Conservation (phyloP, 2,329 filamentous ascomycete genomes). For the Colletotrichum sp. region DNA sequence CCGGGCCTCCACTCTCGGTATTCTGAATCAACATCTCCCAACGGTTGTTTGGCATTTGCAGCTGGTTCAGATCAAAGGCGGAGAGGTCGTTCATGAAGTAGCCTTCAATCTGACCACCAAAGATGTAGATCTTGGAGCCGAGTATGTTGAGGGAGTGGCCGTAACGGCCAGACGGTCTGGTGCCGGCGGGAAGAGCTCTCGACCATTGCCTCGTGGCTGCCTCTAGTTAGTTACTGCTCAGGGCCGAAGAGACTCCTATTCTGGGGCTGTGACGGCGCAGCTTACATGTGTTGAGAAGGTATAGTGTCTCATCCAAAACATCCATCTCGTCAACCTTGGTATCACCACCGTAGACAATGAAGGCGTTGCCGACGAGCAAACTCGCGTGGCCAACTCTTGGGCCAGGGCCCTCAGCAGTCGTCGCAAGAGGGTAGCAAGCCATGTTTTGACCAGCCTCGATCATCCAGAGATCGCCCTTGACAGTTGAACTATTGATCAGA, state of each 20-base stretch:
- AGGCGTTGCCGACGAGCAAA: slow-evolving; percentile 94
- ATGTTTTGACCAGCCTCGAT: slow-evolving; percentile 89
- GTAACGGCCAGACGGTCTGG: slow-evolving; percentile 87
- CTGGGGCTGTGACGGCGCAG: slow-evolving; percentile 23
- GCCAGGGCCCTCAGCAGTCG: slow-evolving; percentile 91
- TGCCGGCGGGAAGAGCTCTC: slow-evolving; percentile 84
- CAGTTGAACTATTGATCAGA: slow-evolving; percentile 90
- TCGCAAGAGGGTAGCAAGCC: slow-evolving; percentile 89
- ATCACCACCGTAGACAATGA: slow-evolving; percentile 98
- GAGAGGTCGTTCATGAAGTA: slow-evolving; percentile 98
- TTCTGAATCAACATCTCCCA: slow-evolving; percentile 93
- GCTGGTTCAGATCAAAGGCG: slow-evolving; percentile 92
- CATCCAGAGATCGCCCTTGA: slow-evolving; percentile 98
- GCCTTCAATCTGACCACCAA: slow-evolving; percentile 96
- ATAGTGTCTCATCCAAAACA: slow-evolving; percentile 90
- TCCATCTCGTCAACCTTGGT: slow-evolving; percentile 96
- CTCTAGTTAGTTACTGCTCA: background rate
- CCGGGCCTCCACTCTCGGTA: slow-evolving; percentile 65
- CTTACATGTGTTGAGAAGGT: slow-evolving; percentile 97
- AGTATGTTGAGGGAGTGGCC: slow-evolving; percentile 96
- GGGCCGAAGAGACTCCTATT: background rate
- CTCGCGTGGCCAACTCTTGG: slow-evolving; percentile 94
- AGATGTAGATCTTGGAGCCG: slow-evolving; percentile 96
- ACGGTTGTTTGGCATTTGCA: slow-evolving; percentile 88
- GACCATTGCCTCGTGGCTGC: slow-evolving; percentile 98